Percentiles rank a stretch among this genome's conserved stretches.
These are phyloP conservation scores for Stropharia rugosoannulata DNA, from an alignment of 768 basidiomycete genomes.

Conservation along the genomic window DNA sequence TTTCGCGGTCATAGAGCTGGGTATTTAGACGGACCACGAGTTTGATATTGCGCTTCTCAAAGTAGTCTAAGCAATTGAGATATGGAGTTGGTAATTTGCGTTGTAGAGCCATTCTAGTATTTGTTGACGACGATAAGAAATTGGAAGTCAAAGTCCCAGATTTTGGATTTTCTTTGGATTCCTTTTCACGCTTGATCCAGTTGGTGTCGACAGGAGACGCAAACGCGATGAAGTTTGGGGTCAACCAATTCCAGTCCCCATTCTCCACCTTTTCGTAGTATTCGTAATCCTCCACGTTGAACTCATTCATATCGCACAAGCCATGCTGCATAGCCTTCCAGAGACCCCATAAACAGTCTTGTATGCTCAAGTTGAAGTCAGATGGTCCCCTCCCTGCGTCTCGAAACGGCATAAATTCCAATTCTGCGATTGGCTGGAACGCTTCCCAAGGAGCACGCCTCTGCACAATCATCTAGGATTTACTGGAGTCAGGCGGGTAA, in stretches of 20 bases:
- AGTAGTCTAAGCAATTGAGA: conserved; percentile 90
- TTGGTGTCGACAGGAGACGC: conserved; percentile 84
- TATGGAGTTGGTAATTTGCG: conserved; percentile 80
- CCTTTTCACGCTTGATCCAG: conserved; percentile 79
- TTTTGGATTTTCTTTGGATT: conserved; percentile 47
- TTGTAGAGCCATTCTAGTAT: conserved; percentile 59
- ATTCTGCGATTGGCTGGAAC: conserved; percentile 87
- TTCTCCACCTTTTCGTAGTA: conserved; percentile 95
- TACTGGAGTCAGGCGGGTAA: not conserved
- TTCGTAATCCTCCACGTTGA: conserved; percentile 91
- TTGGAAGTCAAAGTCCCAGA: conserved; percentile 17
- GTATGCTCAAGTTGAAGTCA: conserved; percentile 91
- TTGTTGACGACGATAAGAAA: conserved; percentile 28
- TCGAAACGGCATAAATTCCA: conserved; percentile 94
- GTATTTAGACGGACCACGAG: conserved; percentile 94
- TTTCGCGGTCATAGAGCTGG: conserved; percentile 79
- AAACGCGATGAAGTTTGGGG: conserved; percentile 90
- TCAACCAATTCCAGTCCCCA: conserved; percentile 96
- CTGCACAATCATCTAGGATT: conserved; percentile 84
- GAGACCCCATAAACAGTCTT: conserved; percentile 87
- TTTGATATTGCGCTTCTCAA: conserved; percentile 83
- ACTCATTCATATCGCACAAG: conserved; percentile 92
- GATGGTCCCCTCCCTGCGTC: conserved; percentile 93
- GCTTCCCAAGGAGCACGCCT: conserved; percentile 91
- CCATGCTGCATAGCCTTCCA: conserved; percentile 92